Evolutionary conservation across 352 stramenopile genomes (phyloP).

Genomic region (Phytopythium boreale): DNA sequence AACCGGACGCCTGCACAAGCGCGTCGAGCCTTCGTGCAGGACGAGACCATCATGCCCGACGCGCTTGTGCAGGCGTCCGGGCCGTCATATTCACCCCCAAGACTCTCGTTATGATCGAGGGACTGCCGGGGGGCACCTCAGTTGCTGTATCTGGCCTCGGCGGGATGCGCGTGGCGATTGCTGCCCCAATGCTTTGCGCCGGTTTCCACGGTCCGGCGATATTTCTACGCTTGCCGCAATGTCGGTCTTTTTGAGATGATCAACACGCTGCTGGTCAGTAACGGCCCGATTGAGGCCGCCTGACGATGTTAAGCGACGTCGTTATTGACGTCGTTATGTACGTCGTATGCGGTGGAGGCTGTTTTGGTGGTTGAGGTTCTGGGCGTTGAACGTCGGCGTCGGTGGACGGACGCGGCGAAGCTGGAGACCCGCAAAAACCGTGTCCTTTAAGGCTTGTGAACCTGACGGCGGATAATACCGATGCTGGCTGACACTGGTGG

Average conservation of each 20-base stretch:
- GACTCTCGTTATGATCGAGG: slow-evolving; percentile 7
- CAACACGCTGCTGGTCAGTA: slow-evolving; percentile 7
- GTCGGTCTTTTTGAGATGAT: slow-evolving; percentile 8
- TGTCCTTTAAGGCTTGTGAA: slow-evolving; percentile 8
- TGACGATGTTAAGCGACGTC: slow-evolving; percentile 7
- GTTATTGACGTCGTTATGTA: slow-evolving; percentile 8
- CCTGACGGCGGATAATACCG: slow-evolving; percentile 7
- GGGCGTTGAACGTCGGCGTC: slow-evolving; percentile 6
- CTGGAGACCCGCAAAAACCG: slow-evolving; percentile 7
- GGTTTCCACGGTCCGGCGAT: slow-evolving; percentile 7
- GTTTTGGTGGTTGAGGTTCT: slow-evolving; percentile 8
- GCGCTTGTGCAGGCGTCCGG: slow-evolving; percentile 6
- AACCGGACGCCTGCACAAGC: slow-evolving; percentile 4
- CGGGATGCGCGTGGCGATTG: slow-evolving; percentile 6
- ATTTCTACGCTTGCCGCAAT: slow-evolving; percentile 8
- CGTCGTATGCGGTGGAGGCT: slow-evolving; percentile 7
- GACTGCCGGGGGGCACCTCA: slow-evolving; percentile 6
- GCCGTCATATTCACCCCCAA: slow-evolving; percentile 7
- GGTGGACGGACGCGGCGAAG: slow-evolving; percentile 6
- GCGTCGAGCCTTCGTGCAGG: slow-evolving; percentile 5
- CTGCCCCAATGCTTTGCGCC: slow-evolving; percentile 7
- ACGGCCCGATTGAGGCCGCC: slow-evolving; percentile 6
- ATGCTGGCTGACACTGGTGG: slow-evolving; percentile 7
- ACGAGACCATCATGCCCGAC: slow-evolving; percentile 4
- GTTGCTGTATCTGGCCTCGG: slow-evolving; percentile 7